A percentile compares a stretch with the other conserved stretches of the same genome.
These are phyloP conservation scores for Trichophyton equinum DNA, from an alignment of 2,329 filamentous ascomycete genomes.

Conservation along the genomic window DNA sequence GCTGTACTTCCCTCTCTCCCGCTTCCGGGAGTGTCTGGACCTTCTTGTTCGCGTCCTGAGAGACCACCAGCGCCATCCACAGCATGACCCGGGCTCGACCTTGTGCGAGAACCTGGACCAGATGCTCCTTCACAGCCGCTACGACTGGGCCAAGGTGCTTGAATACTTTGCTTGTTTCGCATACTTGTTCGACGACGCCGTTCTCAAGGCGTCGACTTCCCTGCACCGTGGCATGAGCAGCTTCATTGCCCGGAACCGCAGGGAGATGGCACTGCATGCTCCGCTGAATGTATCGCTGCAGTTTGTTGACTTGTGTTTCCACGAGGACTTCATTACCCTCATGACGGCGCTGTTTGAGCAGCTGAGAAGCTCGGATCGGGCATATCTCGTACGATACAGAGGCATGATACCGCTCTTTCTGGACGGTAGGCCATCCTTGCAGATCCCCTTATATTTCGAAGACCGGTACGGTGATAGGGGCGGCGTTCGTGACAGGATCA, in stretches of 20 bases:
- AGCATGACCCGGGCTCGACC: neutral
- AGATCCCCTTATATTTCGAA: neutral
- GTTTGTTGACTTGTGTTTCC: conserved; percentile 1
- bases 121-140: neutral
- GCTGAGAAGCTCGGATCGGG: neutral
- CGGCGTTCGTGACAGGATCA: neutral
- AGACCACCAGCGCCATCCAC: neutral
- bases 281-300: neutral
- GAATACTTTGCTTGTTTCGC: neutral
- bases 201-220: neutral
- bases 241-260: neutral
- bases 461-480: neutral
- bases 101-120: neutral
- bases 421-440: neutral
- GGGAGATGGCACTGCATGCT: neutral
- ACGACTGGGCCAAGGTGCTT: neutral
- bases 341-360: neutral
- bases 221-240: neutral
- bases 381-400: neutral
- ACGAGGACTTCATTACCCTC: neutral
- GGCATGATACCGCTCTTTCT: neutral
- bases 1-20: neutral
- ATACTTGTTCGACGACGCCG: neutral
- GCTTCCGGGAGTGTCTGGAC: neutral
- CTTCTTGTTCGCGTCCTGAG: neutral